A percentile compares a stretch with the other conserved stretches of the same genome.
Conservation (phyloP, 352 stramenopile genomes). For the Lagenidium giganteum region DNA sequence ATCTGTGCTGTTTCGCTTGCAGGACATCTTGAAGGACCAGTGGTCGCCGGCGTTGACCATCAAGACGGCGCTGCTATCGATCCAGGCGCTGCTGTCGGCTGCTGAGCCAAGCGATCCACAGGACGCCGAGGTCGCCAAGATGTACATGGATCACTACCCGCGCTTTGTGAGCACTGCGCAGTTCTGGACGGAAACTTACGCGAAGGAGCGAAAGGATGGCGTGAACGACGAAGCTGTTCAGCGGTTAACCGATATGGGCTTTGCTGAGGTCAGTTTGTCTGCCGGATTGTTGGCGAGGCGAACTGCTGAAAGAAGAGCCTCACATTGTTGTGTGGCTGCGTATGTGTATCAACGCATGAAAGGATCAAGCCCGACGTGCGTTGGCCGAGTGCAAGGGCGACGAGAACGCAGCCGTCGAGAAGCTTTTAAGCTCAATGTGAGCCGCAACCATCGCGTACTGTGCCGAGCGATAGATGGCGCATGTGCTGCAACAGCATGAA, state of each 20-base stretch:
- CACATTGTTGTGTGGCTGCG: too few relatives aligned
- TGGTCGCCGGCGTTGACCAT: conserved; percentile 96
- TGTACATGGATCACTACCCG: conserved; percentile 92
- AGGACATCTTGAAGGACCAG: conserved; percentile 97
- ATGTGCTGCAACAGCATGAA: not conserved
- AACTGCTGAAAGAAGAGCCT: too few relatives aligned
- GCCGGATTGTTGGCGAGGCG: not conserved
- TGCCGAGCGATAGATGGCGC: not conserved
- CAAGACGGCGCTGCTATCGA: conserved; percentile 94
- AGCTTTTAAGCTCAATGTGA: conserved; percentile 68
- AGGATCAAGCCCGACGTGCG: conserved; percentile 69
- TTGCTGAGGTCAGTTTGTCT: conserved; percentile 40
- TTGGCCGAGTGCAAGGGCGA: conserved; percentile 67
- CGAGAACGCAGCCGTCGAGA: conserved; percentile 87
- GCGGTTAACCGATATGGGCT: conserved; percentile 85
- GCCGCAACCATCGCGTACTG: not conserved
- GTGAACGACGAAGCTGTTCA: conserved; percentile 56
- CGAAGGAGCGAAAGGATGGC: conserved; percentile 65
- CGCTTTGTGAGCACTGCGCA: conserved; percentile 93
- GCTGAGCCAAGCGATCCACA: conserved; percentile 91
- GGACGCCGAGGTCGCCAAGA: conserved; percentile 94
- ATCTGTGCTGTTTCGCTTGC: not conserved
- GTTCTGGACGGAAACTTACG: conserved; percentile 96
- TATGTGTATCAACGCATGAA: too few relatives aligned
- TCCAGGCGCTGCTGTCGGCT: conserved; percentile 94